A percentile compares a stretch with the other conserved stretches of the same genome.
Evolutionary conservation across 2,329 filamentous ascomycete species (phyloP).

Genomic region (Colletotrichum tabaci): DNA sequence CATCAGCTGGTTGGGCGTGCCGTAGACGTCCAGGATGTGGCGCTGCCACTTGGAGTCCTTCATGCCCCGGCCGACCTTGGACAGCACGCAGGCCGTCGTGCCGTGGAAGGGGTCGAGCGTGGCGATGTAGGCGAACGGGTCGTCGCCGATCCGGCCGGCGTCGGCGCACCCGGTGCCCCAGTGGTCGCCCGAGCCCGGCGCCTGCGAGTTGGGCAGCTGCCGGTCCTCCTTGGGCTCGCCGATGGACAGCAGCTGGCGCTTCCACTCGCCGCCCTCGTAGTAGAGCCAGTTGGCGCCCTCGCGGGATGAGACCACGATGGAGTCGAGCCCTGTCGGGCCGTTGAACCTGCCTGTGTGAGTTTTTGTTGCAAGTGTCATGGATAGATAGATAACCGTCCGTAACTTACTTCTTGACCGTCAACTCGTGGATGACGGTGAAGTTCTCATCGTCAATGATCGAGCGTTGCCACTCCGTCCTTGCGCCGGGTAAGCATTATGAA

Average conservation of each 20-base stretch:
- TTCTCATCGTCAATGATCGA: too few species aligned
- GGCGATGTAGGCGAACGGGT: not conserved
- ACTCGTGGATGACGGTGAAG: too few species aligned
- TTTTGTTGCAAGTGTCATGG: not conserved
- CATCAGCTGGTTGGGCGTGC: not conserved
- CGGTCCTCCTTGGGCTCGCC: conserved; percentile 5
- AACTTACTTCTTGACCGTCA: too few species aligned
- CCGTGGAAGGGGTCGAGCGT: not conserved
- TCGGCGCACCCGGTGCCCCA: conserved; percentile 2
- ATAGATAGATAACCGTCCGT: too few species aligned
- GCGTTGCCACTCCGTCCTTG: too few species aligned
- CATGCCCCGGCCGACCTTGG: conserved; percentile 13
- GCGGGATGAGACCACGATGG: not conserved
- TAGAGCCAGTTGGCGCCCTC: not conserved
- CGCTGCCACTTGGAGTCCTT: not conserved
- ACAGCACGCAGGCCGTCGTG: not conserved
- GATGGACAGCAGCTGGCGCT: not conserved
- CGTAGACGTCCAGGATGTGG: not conserved
- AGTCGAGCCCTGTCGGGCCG: not conserved
- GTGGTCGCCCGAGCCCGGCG: not conserved
- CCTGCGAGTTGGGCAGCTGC: not conserved
- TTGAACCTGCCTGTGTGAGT: not conserved
- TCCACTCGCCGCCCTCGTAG: not conserved
- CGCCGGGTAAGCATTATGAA: too few species aligned
- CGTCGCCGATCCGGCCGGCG: not conserved